Conservation (phyloP, 2,329 filamentous ascomycete genomes). For the Decorospora gaudefroyi region DNA sequence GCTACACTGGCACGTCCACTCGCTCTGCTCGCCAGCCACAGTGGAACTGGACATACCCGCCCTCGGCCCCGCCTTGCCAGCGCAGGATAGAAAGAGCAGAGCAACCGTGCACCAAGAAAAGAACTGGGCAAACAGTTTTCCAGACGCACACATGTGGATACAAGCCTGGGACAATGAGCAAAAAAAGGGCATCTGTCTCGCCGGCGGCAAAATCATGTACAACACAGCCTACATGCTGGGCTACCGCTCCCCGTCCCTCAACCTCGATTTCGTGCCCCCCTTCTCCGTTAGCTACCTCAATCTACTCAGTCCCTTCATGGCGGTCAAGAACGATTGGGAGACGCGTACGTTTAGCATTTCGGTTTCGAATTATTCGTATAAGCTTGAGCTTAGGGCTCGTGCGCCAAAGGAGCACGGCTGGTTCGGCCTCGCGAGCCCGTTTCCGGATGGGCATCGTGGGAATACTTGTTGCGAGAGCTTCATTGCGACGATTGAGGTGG, state of each 20-base stretch:
- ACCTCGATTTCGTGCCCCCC: conserved; percentile 53
- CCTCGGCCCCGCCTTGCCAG: conserved; percentile 24
- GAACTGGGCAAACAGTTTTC: conserved; percentile 57
- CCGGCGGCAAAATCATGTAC: conserved; percentile 43
- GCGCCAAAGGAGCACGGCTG: conserved; percentile 51
- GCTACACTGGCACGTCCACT: conserved; percentile 59
- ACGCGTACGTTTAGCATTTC: conserved; percentile 47
- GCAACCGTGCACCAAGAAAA: conserved; percentile 57
- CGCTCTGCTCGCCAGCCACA: conserved; percentile 48
- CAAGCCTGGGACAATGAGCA: conserved; percentile 33
- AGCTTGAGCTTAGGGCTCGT: conserved; percentile 48
- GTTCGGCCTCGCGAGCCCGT: conserved; percentile 54
- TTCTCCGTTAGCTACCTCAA: conserved; percentile 46
- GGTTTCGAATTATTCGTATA: conserved; percentile 48
- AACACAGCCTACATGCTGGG: conserved; percentile 54
- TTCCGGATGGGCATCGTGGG: conserved; percentile 52
- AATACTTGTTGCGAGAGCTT: conserved; percentile 56
- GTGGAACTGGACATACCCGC: conserved; percentile 49
- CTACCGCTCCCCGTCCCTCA: conserved; percentile 47
- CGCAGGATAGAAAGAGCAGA: conserved; percentile 35
- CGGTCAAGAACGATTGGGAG: conserved; percentile 49
- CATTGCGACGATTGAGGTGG: conserved; percentile 51
- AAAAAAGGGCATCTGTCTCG: conserved; percentile 36
- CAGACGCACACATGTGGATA: conserved; percentile 49
- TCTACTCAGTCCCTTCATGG: conserved; percentile 50